Percentiles rank a stretch among this genome's conserved stretches.
phyloP scores from a whole-genome alignment of 495 filamentous ascomycete species.

The Penicillium manginii region DNA sequence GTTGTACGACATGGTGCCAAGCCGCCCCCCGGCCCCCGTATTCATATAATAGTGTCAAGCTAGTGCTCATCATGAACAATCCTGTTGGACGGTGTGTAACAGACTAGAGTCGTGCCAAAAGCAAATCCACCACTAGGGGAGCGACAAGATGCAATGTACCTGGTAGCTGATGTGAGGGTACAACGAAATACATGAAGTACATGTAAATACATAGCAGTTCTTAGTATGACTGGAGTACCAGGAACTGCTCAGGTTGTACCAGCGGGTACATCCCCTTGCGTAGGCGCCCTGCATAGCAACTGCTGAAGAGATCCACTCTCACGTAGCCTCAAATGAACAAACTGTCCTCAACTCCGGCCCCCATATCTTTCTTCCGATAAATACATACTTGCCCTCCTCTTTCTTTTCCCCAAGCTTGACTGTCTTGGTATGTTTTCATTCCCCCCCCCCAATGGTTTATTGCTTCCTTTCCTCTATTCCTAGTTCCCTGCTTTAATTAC shows the following conservation, averaged over 20 bases:
- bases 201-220: too few species aligned
- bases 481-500: neutral
- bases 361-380: slow-evolving; percentile 21
- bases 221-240: too few species aligned
- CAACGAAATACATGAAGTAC: too few species aligned
- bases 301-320: slow-evolving; percentile 21
- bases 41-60: neutral
- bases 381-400: slow-evolving; percentile 23
- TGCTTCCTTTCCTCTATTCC: too few species aligned
- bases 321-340: slow-evolving; percentile 48
- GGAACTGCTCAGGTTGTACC: too few species aligned
- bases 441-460: too few species aligned
- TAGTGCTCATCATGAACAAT: neutral
- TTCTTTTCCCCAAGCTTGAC: slow-evolving; percentile 14
- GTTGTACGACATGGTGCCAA: neutral
- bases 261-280: slow-evolving; percentile 15
- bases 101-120: neutral
- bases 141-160: neutral
- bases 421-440: slow-evolving; percentile 16
- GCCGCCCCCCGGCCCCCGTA: neutral
- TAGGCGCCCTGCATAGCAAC: slow-evolving; percentile 23
- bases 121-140: neutral
- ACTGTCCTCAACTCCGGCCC: slow-evolving; percentile 49
- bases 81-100: slow-evolving; percentile 1
- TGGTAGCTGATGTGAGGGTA: too few species aligned